These are phyloP conservation scores for Colletotrichum trifolii DNA, from an alignment of 2,329 filamentous ascomycete genomes.

Conservation along the genomic window DNA sequence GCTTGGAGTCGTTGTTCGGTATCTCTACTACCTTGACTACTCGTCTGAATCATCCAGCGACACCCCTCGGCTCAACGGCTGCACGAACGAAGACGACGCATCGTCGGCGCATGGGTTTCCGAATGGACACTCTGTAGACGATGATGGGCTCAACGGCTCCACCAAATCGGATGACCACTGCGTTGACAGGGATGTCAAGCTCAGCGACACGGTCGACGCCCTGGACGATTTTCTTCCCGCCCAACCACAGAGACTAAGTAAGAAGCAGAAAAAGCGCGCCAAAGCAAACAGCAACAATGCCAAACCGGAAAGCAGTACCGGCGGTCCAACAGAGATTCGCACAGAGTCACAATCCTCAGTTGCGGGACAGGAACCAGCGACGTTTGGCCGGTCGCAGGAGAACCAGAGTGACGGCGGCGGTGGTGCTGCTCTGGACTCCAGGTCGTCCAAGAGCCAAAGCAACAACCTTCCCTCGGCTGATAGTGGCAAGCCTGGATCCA, in stretches of 20 bases:
- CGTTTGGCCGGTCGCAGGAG: neutral
- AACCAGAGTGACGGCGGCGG: conserved; percentile 5
- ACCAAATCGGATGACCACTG: conserved; percentile 15
- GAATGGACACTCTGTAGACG: neutral
- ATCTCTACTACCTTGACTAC: conserved; percentile 24
- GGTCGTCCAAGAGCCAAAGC: neutral
- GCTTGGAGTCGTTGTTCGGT: conserved; percentile 21
- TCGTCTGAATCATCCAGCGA: neutral
- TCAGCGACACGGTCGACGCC: neutral
- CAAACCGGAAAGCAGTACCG: neutral
- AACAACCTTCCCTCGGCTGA: neutral
- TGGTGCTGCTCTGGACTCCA: neutral
- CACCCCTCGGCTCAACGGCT: neutral
- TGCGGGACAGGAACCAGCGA: neutral
- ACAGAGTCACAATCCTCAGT: neutral
- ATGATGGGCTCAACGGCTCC: conserved; percentile 1
- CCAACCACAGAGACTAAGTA: conserved; percentile 15
- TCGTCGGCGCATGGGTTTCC: too few relatives aligned
- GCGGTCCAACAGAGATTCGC: neutral
- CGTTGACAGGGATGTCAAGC: conserved; percentile 8
- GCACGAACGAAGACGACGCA: neutral
- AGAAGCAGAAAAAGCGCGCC: conserved; percentile 29
- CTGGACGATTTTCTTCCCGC: conserved; percentile 28
- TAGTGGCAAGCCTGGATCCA: neutral
- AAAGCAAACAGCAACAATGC: conserved; percentile 17